phyloP scores from a whole-genome alignment of 208 protist species.

The Trypanosoma cruzi region DNA sequence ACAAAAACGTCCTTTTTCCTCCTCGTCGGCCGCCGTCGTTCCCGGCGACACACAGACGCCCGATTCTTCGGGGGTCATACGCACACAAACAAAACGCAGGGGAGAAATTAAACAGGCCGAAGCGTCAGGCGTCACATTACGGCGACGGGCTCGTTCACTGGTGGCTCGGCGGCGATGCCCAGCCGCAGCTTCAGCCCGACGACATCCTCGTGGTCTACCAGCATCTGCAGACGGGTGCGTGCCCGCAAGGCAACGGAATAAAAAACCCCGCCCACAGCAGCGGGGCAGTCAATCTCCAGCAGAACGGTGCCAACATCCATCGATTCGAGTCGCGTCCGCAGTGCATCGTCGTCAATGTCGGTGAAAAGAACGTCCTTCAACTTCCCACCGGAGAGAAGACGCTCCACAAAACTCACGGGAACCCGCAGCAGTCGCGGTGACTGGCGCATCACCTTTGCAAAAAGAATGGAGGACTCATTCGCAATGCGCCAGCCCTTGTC shows the following conservation, averaged over 20 bases:
- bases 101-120: not conserved
- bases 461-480: slow-evolving; percentile 70
- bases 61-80: too few relatives aligned
- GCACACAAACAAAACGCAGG: too few relatives aligned
- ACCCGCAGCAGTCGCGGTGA: slow-evolving; percentile 65
- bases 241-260: slow-evolving; percentile 73
- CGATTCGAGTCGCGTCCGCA: slow-evolving; percentile 42
- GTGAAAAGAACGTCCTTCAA: slow-evolving; percentile 64
- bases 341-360: slow-evolving; percentile 47
- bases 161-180: slow-evolving; percentile 31
- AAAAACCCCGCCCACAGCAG: slow-evolving; percentile 39
- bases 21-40: too few relatives aligned
- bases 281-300: slow-evolving; percentile 46
- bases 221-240: slow-evolving; percentile 66
- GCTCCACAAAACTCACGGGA: slow-evolving; percentile 46
- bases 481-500: slow-evolving; percentile 76
- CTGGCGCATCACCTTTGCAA: slow-evolving; percentile 57
- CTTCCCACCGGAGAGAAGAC: slow-evolving; percentile 61
- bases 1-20: not conserved
- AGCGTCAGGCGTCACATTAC: not conserved
- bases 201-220: slow-evolving; percentile 85
- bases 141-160: slow-evolving; percentile 1
- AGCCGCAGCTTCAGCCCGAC: slow-evolving; percentile 76
- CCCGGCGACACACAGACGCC: too few relatives aligned
- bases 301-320: slow-evolving; percentile 66